These are phyloP conservation scores for Amaranthus tricolor DNA, from an alignment of 179 eudicot species.

Conservation along the genomic window DNA sequence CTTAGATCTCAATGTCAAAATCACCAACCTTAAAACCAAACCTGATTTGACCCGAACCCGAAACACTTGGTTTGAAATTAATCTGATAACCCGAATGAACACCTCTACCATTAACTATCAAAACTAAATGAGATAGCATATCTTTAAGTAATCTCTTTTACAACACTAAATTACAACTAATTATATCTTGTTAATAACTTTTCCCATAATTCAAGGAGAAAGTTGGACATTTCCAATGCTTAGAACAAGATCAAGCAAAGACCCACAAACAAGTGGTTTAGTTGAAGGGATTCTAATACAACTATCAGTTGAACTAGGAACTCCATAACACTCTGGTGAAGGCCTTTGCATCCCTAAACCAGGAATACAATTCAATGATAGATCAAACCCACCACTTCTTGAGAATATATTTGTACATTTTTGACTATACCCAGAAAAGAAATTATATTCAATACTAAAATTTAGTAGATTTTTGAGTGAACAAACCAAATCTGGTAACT, in stretches of 20 bases:
- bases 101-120: neutral
- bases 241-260: constrained; percentile 30
- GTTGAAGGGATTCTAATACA: constrained; percentile 54
- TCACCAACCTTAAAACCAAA: neutral
- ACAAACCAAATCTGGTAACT: constrained; percentile 69
- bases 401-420: constrained; percentile 47
- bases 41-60: no score
- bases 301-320: constrained; percentile 51
- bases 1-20: constrained; percentile 7
- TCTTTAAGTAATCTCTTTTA: constrained; percentile 15
- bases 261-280: constrained; percentile 42
- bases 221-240: constrained; percentile 17
- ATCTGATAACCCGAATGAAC: no score
- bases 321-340: constrained; percentile 53
- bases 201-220: constrained; percentile 14
- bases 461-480: constrained; percentile 51
- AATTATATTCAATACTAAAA: constrained; percentile 69
- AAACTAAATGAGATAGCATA: constrained; percentile 15
- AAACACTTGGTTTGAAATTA: no score
- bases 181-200: neutral
- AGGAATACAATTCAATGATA: constrained; percentile 68
- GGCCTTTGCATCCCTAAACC: constrained; percentile 74
- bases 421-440: constrained; percentile 70
- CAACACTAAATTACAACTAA: neutral
- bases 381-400: constrained; percentile 63